phyloP scores from a whole-genome alignment of 495 filamentous ascomycete species.

The Daldinia concentrica region DNA sequence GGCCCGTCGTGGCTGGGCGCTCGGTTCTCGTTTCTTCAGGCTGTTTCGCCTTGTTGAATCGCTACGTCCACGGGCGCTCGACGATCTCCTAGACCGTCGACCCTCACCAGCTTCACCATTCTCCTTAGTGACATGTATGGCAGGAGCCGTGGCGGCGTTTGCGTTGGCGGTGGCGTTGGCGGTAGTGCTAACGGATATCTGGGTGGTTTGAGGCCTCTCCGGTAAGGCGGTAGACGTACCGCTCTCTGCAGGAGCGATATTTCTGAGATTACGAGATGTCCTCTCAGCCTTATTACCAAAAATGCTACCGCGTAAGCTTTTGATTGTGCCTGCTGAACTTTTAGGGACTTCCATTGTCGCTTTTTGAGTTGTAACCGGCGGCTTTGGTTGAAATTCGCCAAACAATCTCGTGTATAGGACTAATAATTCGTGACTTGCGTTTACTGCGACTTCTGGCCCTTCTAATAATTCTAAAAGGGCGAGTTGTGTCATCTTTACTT shows the following conservation, averaged over 20 bases:
- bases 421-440: constrained; percentile 82
- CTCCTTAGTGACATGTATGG: constrained; percentile 53
- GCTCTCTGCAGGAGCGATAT: constrained; percentile 42
- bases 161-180: constrained; percentile 39
- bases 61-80: constrained; percentile 50
- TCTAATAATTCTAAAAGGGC: constrained; percentile 83
- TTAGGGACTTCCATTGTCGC: constrained; percentile 65
- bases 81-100: constrained; percentile 48
- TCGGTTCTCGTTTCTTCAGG: constrained; percentile 57
- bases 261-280: constrained; percentile 39
- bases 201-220: constrained; percentile 56
- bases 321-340: constrained; percentile 75
- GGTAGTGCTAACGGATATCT: constrained; percentile 49
- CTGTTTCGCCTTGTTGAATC: constrained; percentile 54
- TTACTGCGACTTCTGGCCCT: constrained; percentile 82
- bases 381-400: constrained; percentile 58
- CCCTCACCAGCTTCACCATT: constrained; percentile 47
- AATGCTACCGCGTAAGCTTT: constrained; percentile 77
- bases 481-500: constrained; percentile 94
- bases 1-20: constrained; percentile 51
- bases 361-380: constrained; percentile 46
- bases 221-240: constrained; percentile 45
- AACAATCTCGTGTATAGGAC: constrained; percentile 84
- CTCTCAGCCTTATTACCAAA: constrained; percentile 67
- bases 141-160: constrained; percentile 35